These are phyloP conservation scores for Macrophomina pseudophaseolina DNA, from an alignment of 2,329 filamentous ascomycete genomes.

Conservation along the genomic window DNA sequence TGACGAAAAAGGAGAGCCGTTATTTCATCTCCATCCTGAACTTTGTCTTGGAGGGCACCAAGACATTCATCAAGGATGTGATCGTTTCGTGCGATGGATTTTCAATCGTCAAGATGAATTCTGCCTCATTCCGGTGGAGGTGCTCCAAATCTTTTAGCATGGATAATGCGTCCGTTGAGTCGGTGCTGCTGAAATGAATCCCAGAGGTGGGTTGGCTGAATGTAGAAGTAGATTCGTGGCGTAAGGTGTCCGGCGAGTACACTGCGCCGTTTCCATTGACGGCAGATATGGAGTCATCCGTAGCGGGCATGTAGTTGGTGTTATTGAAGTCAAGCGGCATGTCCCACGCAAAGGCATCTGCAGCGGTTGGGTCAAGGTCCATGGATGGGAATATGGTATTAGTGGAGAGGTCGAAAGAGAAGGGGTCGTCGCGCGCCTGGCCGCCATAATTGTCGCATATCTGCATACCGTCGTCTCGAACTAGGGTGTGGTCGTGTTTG, in stretches of 20 bases:
- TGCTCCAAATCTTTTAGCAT: neutral
- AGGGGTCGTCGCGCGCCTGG: neutral
- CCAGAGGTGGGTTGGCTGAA: neutral
- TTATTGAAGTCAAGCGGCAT: neutral
- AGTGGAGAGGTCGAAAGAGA: neutral
- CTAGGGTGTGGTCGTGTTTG: neutral
- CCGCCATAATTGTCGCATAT: neutral
- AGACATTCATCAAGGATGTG: neutral
- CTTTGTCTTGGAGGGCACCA: neutral
- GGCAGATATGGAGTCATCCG: constrained; percentile 7
- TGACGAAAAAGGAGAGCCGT: neutral
- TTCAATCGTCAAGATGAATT: constrained; percentile 3
- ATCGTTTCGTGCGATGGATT: constrained; percentile 1
- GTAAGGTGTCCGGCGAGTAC: neutral
- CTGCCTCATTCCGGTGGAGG: neutral
- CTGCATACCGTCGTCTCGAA: neutral
- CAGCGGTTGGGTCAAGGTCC: neutral
- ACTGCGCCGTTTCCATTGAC: neutral
- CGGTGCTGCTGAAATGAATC: neutral
- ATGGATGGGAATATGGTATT: neutral
- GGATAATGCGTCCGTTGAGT: neutral
- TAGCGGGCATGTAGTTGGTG: neutral
- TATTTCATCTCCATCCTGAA: constrained; percentile 13
- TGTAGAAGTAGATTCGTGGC: neutral
- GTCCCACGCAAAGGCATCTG: neutral